Base-by-base conservation (phyloP, 2,329 filamentous ascomycete genomes). In the Didymella keratinophila region DNA sequence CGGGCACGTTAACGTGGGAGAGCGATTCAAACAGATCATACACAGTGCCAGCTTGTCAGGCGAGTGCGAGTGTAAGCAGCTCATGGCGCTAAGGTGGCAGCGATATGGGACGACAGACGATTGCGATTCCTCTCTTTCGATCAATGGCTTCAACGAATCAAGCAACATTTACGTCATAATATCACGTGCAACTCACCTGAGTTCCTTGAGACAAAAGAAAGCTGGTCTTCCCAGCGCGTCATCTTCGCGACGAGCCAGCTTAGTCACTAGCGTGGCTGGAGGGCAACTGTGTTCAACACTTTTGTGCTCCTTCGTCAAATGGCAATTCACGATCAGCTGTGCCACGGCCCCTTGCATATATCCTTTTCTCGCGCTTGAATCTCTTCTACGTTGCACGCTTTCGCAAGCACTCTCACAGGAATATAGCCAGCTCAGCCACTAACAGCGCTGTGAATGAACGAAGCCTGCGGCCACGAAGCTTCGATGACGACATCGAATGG, bases 1-100 rank as follows among this genome's bases (percentile, higher is more conserved):
- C 78, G 54, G 76, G 76, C 0, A 75, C 79, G 51, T 77, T 76
- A 34, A 77, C 82, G 7, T 82, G 79, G 71, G 82, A 84, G 76
- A 76, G 72, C 41, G 70, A 71, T 18, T 71, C 73, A 7, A 83
- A 83, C 61, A 69, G 82, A 20, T 77, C 75, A 0, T 70, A 82
- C 11, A 72, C 71, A 7, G 73, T 71, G 21, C 69, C 73, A 14
- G 56, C 11, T 7, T 75, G 73, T 36, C 64, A 69, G 60, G 64
- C 56, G 8, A 70, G 65, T 62, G 67, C 58, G 20, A 64, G 52
- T 5, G 62, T 75, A 36, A 67, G 52, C 20, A 71, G 61, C 51
- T 59, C 58, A 12, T 75, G 71, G 70, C 61, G 58, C 46, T 64
- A 30, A 62, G 42, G 64, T 3, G 41, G 23, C 27, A 27, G 37